Evolutionary conservation across 148 eudicot species (phyloP), one percentile per base, ranked within the genome.

Genomic region (Cornus suecica): DNA sequence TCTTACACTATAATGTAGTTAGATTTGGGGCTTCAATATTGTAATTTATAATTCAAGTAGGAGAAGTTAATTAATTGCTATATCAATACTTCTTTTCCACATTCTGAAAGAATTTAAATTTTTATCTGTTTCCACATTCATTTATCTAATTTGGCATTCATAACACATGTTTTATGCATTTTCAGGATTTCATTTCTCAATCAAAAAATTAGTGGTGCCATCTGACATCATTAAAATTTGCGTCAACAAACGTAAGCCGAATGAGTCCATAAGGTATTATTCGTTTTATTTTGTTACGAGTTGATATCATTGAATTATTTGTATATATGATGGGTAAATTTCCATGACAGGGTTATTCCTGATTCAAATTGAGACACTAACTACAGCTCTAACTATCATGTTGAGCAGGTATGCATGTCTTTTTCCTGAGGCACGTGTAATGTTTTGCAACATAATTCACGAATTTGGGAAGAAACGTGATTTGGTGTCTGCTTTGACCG

Each of bases 381-480:
- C 63, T 62, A 37, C 16, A 11, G 29, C 23, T 31, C 68, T 68
- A 56, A 68, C 27, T 16, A 37, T 78, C 25, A 16, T 77, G 30
- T 75, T 69, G 65, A 82, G 83, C 84, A 94, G 99, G 91, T 92
- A 84, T 86, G 94, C 94, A 20, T 83, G 82, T 76, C 87, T 82
- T 74, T 88, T 86, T 80, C 91, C 90, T 24, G 87, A 78, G 72
- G 84, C 83, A 45, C 87, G 87, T 76, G 77, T 84, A 76, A 25
- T 90, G 64, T 82, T 88, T 65, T 94, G 97, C 82, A 82, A 86
- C 60, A 80, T 86, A 72, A 92, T 94, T 75, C 86, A 84, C 72
- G 94, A 91, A 62, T 94, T 90, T 85, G 99, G 97, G 71, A 92
- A 92, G 89, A 87, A 80, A 84, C 78, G 84, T 28, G 97, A 94